These are phyloP conservation scores for Mrakia blollopis DNA, from an alignment of 768 basidiomycete species.

Conservation along the genomic window DNA sequence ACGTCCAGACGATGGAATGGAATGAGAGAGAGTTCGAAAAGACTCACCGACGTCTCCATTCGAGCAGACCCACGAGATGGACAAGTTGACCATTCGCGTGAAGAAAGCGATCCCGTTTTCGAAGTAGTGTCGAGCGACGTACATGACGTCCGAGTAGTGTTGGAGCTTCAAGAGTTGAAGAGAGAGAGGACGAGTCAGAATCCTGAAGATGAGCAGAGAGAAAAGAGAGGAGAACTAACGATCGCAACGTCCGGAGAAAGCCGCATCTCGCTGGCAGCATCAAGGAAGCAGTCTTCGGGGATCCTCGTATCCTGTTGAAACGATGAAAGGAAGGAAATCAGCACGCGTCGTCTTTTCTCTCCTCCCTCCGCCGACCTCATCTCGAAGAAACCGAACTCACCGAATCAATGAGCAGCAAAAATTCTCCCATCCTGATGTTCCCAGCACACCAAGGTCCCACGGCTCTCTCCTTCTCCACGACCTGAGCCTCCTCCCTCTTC, in stretches of 20 bases:
- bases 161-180: background rate
- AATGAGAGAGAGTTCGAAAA: too few relatives aligned
- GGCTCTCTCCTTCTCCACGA: conserved; percentile 13
- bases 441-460: conserved; percentile 59
- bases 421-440: conserved; percentile 53
- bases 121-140: conserved; percentile 81
- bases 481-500: conserved; percentile 9
- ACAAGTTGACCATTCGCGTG: conserved; percentile 71
- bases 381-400: background rate
- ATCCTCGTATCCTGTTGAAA: conserved; percentile 18
- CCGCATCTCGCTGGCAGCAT: conserved; percentile 76
- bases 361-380: background rate
- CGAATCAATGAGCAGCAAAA: background rate
- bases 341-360: conserved; percentile 48
- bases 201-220: background rate
- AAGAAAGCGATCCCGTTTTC: conserved; percentile 63
- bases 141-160: conserved; percentile 64
- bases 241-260: conserved; percentile 78
- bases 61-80: conserved; percentile 41
- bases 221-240: conserved; percentile 63
- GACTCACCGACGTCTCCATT: conserved; percentile 38
- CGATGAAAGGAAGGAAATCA: background rate
- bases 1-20: background rate
- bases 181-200: background rate
- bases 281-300: conserved; percentile 68